Percentiles rank a stretch among this genome's conserved stretches.
These are phyloP conservation scores for Aspergillus calidoustus DNA, from an alignment of 2,329 filamentous ascomycete genomes.

Conservation along the genomic window DNA sequence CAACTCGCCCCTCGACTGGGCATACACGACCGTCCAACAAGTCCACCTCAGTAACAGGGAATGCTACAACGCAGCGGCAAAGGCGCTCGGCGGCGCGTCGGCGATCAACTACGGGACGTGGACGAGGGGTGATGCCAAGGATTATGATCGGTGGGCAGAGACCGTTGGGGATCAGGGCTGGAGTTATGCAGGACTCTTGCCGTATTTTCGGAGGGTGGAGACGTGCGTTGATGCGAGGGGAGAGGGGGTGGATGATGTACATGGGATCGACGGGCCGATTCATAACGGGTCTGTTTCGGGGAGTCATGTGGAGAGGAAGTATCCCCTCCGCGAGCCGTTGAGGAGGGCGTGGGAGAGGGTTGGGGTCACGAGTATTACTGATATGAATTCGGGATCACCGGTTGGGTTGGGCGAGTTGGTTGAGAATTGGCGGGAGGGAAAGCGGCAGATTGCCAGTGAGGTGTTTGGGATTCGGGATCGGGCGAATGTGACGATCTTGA, in stretches of 20 bases:
- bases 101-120: conserved; percentile 50
- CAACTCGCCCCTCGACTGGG: conserved; percentile 37
- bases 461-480: conserved; percentile 28
- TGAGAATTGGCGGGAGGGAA: conserved; percentile 34
- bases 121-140: conserved; percentile 49
- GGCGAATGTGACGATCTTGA: conserved; percentile 17
- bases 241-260: conserved; percentile 20
- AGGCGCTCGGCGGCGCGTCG: conserved; percentile 48
- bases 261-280: conserved; percentile 38
- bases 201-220: conserved; percentile 52
- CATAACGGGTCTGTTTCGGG: conserved; percentile 19
- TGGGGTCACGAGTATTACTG: conserved; percentile 32
- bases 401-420: conserved; percentile 34
- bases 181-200: conserved; percentile 52
- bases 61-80: conserved; percentile 38
- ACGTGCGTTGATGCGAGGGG: conserved; percentile 28
- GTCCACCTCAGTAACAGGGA: conserved; percentile 30
- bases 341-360: conserved; percentile 44
- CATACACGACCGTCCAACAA: conserved; percentile 38
- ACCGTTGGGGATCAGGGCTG: conserved; percentile 50
- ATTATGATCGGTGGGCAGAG: conserved; percentile 55
- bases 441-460: conserved; percentile 34
- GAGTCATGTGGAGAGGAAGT: conserved; percentile 36
- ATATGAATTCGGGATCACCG: conserved; percentile 35
- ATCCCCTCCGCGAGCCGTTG: conserved; percentile 44